Evolutionary conservation across 495 filamentous ascomycete genomes (phyloP), one percentile per base, ranked within the genome.

Genomic region (Penicillium riverlandense): DNA sequence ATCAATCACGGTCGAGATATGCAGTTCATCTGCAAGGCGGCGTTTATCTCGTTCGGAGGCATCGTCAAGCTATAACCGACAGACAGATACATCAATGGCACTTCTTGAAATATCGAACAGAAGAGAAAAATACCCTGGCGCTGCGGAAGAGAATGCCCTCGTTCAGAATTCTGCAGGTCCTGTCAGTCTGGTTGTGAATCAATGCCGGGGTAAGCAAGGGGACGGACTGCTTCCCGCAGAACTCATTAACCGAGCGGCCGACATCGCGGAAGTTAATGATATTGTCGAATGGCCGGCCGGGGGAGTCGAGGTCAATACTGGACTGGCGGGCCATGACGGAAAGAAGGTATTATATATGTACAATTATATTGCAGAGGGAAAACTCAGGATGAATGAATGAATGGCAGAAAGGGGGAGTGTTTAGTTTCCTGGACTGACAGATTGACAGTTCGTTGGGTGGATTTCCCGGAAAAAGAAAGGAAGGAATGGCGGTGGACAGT

Each of bases 201-300:
- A 7, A 6, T 7, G 32, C n/a, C 13, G 41, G 6, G 35, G 31
- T 9, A 40, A 31, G 9, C 9, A 15, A 37, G 37, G 32, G 31
- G 13, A 48, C 71, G 54, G 65, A 83, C 82, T 70, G 69, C 36
- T 64, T 59, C 3, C 74, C 74, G 13, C 72, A 52, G 35, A 74
- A 71, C 15, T 70, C 59, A 45, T 92, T 92, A 44, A 90, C 69
- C 10, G 79, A 80, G 43, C 72, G 66, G n/a, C 82, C 88, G 43
- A 92, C 83, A 73, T 94, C 88, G 31, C 89, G 80, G 63, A 94
- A 90, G 58, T 94, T 92, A 59, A 86, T 69, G 47, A 91, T 78
- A 34, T 72, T 80, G 40, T 84, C 71, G 48, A 90, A 82, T 1
- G 71, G 67, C 4, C 66, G 59, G 41, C 67, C 63, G 35, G 65